Conservation (phyloP, 1,284 basidiomycete genomes). For the Ustilago shanxiensis region DNA sequence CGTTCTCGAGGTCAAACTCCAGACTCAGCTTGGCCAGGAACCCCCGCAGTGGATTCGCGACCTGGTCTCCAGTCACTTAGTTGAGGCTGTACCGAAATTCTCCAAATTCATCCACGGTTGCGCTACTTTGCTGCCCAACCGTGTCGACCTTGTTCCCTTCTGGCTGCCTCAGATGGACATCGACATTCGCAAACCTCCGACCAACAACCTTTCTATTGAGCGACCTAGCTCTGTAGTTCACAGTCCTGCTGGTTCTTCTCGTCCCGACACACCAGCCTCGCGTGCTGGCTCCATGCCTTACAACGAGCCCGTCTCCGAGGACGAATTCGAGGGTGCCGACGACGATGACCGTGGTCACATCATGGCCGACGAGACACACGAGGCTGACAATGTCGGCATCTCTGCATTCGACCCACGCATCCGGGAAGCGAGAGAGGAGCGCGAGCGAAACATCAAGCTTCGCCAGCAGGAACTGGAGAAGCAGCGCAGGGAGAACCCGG, state of each 20-base stretch:
- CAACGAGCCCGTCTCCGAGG: slow-evolving; percentile 67
- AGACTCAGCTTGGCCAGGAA: slow-evolving; percentile 95
- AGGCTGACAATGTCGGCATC: slow-evolving; percentile 65
- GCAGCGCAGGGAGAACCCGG: slow-evolving; percentile 54
- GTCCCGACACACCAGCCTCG: slow-evolving; percentile 60
- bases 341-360: slow-evolving; percentile 52
- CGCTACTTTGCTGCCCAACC: slow-evolving; percentile 88
- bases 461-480: slow-evolving; percentile 65
- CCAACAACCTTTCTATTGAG: slow-evolving; percentile 63
- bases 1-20: slow-evolving; percentile 95
- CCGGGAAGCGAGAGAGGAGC: slow-evolving; percentile 63
- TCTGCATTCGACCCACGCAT: slow-evolving; percentile 65
- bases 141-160: slow-evolving; percentile 97
- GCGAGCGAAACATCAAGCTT: slow-evolving; percentile 64
- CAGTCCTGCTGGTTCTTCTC: slow-evolving; percentile 49
- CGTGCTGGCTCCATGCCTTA: slow-evolving; percentile 46
- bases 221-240: slow-evolving; percentile 52
- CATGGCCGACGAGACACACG: slow-evolving; percentile 62
- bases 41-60: slow-evolving; percentile 97
- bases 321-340: slow-evolving; percentile 68
- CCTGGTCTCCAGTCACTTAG: slow-evolving; percentile 91
- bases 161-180: slow-evolving; percentile 93
- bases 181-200: slow-evolving; percentile 68
- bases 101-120: slow-evolving; percentile 99
- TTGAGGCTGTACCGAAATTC: slow-evolving; percentile 71